Percentiles rank a stretch among this genome's conserved stretches.
These are phyloP conservation scores for Kwoniella pini DNA, from an alignment of 768 basidiomycete species.

Conservation along the genomic window DNA sequence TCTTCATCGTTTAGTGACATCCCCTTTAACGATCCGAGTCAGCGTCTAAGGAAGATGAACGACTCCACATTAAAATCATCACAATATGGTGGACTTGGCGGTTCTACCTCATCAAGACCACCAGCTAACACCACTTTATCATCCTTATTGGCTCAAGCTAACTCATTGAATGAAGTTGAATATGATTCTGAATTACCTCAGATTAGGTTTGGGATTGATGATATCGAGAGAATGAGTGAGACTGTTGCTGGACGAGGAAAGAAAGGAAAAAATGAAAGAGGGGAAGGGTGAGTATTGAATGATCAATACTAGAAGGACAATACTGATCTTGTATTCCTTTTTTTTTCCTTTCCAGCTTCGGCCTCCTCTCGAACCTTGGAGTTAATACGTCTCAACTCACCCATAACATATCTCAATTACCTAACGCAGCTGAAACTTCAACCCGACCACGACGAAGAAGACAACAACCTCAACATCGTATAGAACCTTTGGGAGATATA, in stretches of 20 bases:
- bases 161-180: conserved; percentile 36
- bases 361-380: conserved; percentile 87
- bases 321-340: too few species aligned
- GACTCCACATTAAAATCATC: conserved; percentile 16
- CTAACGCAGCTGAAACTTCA: conserved; percentile 19
- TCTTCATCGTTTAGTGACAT: too few species aligned
- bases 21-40: too few species aligned
- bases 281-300: conserved; percentile 43
- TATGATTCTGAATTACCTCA: conserved; percentile 72
- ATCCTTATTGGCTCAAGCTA: conserved; percentile 42
- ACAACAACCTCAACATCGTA: neutral
- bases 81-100: conserved; percentile 5
- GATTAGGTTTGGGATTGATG: conserved; percentile 85
- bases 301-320: too few species aligned
- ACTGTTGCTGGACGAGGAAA: conserved; percentile 60
- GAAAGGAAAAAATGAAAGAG: conserved; percentile 26
- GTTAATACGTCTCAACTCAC: conserved; percentile 89
- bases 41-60: conserved; percentile 16
- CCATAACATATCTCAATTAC: conserved; percentile 63
- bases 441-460: conserved; percentile 12
- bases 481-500: conserved; percentile 24
- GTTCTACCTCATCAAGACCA: conserved; percentile 21
- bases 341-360: conserved; percentile 53
- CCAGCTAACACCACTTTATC: conserved; percentile 30
- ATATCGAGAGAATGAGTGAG: conserved; percentile 90